Conservation (phyloP, 2,329 filamentous ascomycete species). For the Xylaria sp. region DNA sequence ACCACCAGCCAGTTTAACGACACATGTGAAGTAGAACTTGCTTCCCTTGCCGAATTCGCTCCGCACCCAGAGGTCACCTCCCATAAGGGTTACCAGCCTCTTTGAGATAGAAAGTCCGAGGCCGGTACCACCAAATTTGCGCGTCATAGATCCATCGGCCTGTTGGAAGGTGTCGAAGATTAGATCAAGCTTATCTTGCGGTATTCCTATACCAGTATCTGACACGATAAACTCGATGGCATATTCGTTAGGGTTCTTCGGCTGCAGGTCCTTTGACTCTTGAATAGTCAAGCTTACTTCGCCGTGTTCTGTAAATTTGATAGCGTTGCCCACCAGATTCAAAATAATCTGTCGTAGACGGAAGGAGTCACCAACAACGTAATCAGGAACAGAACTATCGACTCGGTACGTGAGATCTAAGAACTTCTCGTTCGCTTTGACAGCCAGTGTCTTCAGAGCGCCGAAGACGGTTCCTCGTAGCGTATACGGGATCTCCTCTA, state of each 20-base stretch:
- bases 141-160: slow-evolving; percentile 93
- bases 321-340: slow-evolving; percentile 96
- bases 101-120: slow-evolving; percentile 95
- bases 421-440: slow-evolving; percentile 95
- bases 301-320: slow-evolving; percentile 98
- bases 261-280: slow-evolving; percentile 65
- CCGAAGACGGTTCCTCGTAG: slow-evolving; percentile 95
- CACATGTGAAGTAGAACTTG: slow-evolving; percentile 95
- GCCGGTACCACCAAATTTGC: slow-evolving; percentile 94
- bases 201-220: slow-evolving; percentile 96
- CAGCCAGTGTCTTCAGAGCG: slow-evolving; percentile 93
- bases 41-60: slow-evolving; percentile 91
- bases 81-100: slow-evolving; percentile 93
- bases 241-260: slow-evolving; percentile 76
- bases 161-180: slow-evolving; percentile 99
- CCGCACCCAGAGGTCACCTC: slow-evolving; percentile 94
- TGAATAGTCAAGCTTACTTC: slow-evolving; percentile 95
- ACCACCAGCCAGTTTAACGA: slow-evolving; percentile 81
- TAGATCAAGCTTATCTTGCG: slow-evolving; percentile 90
- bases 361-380: slow-evolving; percentile 96
- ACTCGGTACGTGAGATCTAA: slow-evolving; percentile 92
- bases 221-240: slow-evolving; percentile 95
- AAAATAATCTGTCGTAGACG: slow-evolving; percentile 94
- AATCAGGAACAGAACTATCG: slow-evolving; percentile 90
- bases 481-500: slow-evolving; percentile 97